phyloP scores from a whole-genome alignment of 306 rosid genomes.

The Ochetophila trinervis region DNA sequence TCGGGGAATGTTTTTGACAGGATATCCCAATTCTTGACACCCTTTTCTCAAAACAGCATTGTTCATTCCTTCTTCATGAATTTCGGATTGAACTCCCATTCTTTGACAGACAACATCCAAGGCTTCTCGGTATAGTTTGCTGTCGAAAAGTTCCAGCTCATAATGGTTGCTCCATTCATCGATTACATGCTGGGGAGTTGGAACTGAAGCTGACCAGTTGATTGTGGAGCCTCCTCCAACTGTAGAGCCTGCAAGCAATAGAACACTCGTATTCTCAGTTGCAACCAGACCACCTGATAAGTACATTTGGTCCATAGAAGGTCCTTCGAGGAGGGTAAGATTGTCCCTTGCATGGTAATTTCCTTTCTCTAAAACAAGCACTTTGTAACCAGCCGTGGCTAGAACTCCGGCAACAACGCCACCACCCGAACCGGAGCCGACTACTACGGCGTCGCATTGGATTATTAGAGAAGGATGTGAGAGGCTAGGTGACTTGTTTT shows the following conservation, averaged over 20 bases:
- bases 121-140: conserved; percentile 60
- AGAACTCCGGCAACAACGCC: conserved; percentile 70
- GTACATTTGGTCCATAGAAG: conserved; percentile 71
- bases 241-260: conserved; percentile 64
- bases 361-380: conserved; percentile 73
- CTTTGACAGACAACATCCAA: conserved; percentile 56
- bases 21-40: conserved; percentile 71
- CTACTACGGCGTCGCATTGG: conserved; percentile 67
- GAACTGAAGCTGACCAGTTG: conserved; percentile 68
- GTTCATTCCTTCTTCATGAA: conserved; percentile 67
- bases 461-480: conserved; percentile 51
- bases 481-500: conserved; percentile 16
- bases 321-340: conserved; percentile 80
- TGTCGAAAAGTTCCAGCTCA: conserved; percentile 56
- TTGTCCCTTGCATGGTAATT: conserved; percentile 64
- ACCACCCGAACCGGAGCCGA: conserved; percentile 89
- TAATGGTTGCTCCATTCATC: conserved; percentile 56
- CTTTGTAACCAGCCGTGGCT: conserved; percentile 73
- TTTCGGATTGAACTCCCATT: conserved; percentile 71
- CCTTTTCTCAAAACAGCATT: conserved; percentile 69
- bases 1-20: conserved; percentile 55
- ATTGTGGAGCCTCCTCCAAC: conserved; percentile 88
- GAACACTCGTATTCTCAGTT: conserved; percentile 51
- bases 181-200: conserved; percentile 59
- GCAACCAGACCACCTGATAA: conserved; percentile 52